phyloP scores from a whole-genome alignment of 2,329 filamentous ascomycete genomes.

The Chaetomium globosum region DNA sequence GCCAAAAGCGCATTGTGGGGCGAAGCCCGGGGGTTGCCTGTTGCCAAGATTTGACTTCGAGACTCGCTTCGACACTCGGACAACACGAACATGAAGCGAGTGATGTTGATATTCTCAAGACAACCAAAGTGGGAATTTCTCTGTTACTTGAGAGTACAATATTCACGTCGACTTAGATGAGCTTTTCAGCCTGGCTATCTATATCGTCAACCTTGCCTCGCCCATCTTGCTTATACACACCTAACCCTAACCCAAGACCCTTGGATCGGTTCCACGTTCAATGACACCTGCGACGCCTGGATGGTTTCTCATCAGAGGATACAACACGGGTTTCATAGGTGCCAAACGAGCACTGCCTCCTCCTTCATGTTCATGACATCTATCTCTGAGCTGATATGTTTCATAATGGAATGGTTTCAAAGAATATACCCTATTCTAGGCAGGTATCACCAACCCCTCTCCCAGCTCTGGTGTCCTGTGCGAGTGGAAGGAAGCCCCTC shows the following conservation, averaged over 20 bases:
- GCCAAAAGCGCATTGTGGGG: constrained; percentile 8
- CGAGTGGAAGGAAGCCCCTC: neutral
- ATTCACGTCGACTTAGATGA: no score
- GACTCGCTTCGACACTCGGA: neutral
- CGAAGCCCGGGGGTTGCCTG: constrained; percentile 13
- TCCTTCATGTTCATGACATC: neutral
- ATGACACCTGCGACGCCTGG: neutral
- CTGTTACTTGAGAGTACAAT: neutral
- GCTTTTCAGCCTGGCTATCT: no score
- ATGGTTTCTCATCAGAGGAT: neutral
- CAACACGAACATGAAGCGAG: neutral
- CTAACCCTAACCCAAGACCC: neutral
- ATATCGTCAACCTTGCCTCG: no score
- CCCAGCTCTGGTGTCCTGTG: neutral
- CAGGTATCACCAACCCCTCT: neutral
- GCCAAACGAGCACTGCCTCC: neutral
- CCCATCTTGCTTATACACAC: neutral
- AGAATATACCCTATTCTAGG: neutral
- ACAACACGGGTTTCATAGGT: neutral
- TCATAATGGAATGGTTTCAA: neutral
- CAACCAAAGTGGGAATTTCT: neutral
- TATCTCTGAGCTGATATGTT: neutral
- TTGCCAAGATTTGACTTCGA: constrained; percentile 13
- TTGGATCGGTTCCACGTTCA: neutral
- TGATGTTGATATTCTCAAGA: neutral